Base-by-base conservation (phyloP, 768 basidiomycete genomes). In the Naganishia friedmannii region DNA sequence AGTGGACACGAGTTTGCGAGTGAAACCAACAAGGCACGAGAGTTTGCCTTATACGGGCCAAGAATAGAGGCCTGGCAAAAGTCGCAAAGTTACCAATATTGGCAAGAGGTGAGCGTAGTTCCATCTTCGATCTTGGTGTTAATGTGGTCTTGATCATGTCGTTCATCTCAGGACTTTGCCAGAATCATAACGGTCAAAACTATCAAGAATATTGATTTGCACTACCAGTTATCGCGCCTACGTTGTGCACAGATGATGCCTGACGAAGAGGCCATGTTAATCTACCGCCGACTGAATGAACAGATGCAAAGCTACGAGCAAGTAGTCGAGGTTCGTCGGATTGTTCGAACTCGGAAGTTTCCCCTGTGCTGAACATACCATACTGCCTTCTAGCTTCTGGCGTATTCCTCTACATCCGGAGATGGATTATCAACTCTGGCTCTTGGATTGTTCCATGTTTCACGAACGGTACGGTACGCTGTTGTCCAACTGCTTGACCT, bases 31-130 rank as follows among this genome's bases (percentile, higher is more conserved):
- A 87, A 87, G 54, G 75, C 84, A 70, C 86, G 86, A 72, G 95
- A 99, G 78, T 83, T 96, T 66, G 83, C 85, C 51, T 83, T 85
- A 37, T 93, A 93, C 74, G 87, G 88, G 0, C 87, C 88, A 74
- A 86, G 95, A 42, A 92, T 98, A 46, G 96, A 98, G 77, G 94
- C 89, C 9, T 99, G 95, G 95, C 84, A 90, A 72, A 86, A 86
- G 77, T 95, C 91, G 5, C 87, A 86, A 72, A 88, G 86, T 66
- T 96, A 97, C 80, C 85, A 86, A 67, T 86, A 90, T 71, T 89
- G 84, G 74, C 85, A 87, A 67, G 82, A 83, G 80, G 94, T 94
- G 73, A 72, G 86, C 82, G 34, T 5, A 26, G 23, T 46, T 0
- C 28, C 23, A 55, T 57, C 32, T 32, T 1, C 26, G 28, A 32